Percentiles rank a stretch among this genome's conserved stretches.
Evolutionary conservation across 1,284 basidiomycete species (phyloP).

Genomic region (Leccinum solheimii): DNA sequence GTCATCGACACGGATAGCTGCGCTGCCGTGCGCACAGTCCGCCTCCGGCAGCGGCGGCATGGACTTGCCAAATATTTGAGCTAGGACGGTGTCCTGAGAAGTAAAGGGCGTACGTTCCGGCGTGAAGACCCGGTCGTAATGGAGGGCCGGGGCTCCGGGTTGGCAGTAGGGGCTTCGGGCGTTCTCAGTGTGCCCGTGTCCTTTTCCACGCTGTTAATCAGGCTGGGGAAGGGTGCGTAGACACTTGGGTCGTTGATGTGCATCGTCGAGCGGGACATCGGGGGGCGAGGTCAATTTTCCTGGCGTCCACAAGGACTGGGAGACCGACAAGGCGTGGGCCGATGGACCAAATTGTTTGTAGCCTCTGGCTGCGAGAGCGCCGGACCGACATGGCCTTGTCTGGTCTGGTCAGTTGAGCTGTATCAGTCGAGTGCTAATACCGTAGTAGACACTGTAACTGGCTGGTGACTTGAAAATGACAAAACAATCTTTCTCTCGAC

Average conservation of each 20-base stretch:
- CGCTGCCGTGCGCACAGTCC: background rate
- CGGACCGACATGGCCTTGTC: background rate
- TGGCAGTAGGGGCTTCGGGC: background rate
- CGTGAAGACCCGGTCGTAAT: background rate
- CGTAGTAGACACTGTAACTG: slow-evolving; percentile 5
- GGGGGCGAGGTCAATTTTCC: slow-evolving; percentile 23
- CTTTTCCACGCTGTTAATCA: slow-evolving; percentile 19
- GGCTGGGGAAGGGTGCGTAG: slow-evolving; percentile 22
- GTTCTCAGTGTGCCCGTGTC: slow-evolving; percentile 13
- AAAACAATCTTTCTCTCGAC: slow-evolving; percentile 26
- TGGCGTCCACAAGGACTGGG: background rate
- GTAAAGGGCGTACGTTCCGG: slow-evolving; percentile 26
- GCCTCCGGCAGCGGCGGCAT: background rate
- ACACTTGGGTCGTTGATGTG: slow-evolving; percentile 27
- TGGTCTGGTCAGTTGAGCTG: background rate
- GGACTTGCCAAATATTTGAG: background rate
- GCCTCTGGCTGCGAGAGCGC: too few species aligned
- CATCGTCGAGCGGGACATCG: slow-evolving; percentile 25
- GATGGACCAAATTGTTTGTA: too few species aligned
- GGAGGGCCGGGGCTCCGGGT: background rate
- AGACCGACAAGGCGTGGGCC: too few species aligned
- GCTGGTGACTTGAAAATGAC: slow-evolving; percentile 35
- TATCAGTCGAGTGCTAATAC: too few species aligned
- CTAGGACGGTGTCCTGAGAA: slow-evolving; percentile 20
- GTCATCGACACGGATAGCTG: too few species aligned